Evolutionary conservation across 306 rosid species (phyloP).

Genomic region (Cicer chorassanicum): DNA sequence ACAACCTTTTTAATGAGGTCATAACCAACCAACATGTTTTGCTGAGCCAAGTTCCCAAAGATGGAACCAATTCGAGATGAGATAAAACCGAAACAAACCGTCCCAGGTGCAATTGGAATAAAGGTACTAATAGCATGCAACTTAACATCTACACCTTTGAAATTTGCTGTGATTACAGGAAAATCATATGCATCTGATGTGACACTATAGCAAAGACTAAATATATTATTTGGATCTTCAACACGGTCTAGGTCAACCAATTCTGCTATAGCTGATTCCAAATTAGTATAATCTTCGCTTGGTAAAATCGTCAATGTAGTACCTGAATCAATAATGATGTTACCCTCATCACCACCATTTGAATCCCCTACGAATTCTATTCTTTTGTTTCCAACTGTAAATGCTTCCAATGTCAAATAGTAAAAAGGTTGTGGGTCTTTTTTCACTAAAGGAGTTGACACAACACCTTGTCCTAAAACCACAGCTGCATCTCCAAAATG

Average conservation of each 20-base stretch:
- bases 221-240: neutral
- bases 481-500: conserved; percentile 41
- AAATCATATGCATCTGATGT: neutral
- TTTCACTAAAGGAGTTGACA: conserved; percentile 20
- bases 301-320: conserved; percentile 47
- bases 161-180: conserved; percentile 49
- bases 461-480: conserved; percentile 10
- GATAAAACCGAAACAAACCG: conserved; percentile 55
- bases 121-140: conserved; percentile 46
- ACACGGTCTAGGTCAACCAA: conserved; percentile 2
- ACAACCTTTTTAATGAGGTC: conserved; percentile 41
- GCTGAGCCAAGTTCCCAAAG: conserved; percentile 62
- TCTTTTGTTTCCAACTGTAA: conserved; percentile 5
- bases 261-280: conserved; percentile 37
- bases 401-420: conserved; percentile 18
- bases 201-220: conserved; percentile 46
- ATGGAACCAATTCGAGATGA: neutral
- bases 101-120: neutral
- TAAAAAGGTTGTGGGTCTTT: neutral
- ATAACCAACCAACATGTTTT: conserved; percentile 60
- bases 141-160: conserved; percentile 48
- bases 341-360: neutral
- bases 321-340: conserved; percentile 56
- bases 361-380: neutral
- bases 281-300: neutral